A percentile compares a stretch with the other conserved stretches of the same genome.
Conservation (phyloP, 2,329 filamentous ascomycete genomes). For the Paradendryphiella salina region DNA sequence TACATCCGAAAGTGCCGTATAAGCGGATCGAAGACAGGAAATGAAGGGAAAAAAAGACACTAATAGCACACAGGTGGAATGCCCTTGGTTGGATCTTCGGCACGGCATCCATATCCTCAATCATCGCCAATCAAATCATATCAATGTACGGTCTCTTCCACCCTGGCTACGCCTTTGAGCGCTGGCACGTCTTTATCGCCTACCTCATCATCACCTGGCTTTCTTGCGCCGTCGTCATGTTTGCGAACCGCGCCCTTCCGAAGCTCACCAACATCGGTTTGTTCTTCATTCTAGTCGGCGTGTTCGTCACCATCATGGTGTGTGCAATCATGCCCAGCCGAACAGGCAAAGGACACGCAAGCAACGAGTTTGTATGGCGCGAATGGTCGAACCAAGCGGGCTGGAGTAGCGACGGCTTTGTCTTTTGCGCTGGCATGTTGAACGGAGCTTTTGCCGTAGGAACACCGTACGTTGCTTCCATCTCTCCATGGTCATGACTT, state of each 20-base stretch:
- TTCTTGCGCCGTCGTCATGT: slow-evolving; percentile 54
- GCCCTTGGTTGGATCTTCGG: slow-evolving; percentile 56
- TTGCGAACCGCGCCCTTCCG: slow-evolving; percentile 59
- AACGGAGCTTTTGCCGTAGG: slow-evolving; percentile 72
- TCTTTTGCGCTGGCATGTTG: slow-evolving; percentile 66
- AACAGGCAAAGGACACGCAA: slow-evolving; percentile 50
- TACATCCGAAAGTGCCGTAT: background rate
- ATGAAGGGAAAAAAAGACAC: background rate
- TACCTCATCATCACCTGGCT: slow-evolving; percentile 55
- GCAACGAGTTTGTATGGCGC: slow-evolving; percentile 50
- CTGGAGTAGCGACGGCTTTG: slow-evolving; percentile 59
- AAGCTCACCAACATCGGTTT: slow-evolving; percentile 59
- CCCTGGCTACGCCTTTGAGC: slow-evolving; percentile 50
- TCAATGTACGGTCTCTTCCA: slow-evolving; percentile 57
- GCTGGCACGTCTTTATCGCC: slow-evolving; percentile 58
- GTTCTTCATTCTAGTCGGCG: slow-evolving; percentile 57
- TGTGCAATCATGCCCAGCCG: slow-evolving; percentile 59
- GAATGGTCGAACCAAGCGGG: slow-evolving; percentile 54
- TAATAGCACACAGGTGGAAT: slow-evolving; percentile 50
- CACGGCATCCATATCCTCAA: slow-evolving; percentile 48
- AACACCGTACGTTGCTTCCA: slow-evolving; percentile 50
- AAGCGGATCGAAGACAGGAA: background rate
- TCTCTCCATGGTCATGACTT: background rate
- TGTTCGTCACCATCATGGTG: slow-evolving; percentile 60
- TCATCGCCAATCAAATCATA: slow-evolving; percentile 53